These are phyloP conservation scores for Theobroma grandiflorum DNA, from an alignment of 441 rosid species.

Conservation along the genomic window DNA sequence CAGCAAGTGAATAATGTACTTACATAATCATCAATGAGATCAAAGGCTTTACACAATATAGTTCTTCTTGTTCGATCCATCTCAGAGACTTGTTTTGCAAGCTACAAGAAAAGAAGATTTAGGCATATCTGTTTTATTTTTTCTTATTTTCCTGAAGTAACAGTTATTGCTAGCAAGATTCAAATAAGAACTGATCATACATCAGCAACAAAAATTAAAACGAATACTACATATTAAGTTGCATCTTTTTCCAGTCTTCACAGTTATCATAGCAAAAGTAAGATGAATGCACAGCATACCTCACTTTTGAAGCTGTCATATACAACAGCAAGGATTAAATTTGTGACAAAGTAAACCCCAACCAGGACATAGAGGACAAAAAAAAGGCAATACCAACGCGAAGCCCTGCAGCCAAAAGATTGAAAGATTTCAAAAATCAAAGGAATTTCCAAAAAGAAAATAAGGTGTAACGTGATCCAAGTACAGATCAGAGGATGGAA, in stretches of 20 bases:
- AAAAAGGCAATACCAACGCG: slow-evolving; percentile 90
- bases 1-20: slow-evolving; percentile 41
- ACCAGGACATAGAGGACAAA: slow-evolving; percentile 83
- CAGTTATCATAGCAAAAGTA: slow-evolving; percentile 16
- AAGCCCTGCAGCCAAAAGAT: slow-evolving; percentile 61
- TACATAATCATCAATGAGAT: slow-evolving; percentile 78
- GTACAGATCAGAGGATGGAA: slow-evolving; percentile 8
- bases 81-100: slow-evolving; percentile 85
- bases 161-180: slow-evolving; percentile 6
- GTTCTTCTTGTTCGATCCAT: slow-evolving; percentile 76
- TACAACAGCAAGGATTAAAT: slow-evolving; percentile 97
- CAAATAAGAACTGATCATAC: slow-evolving; percentile 8
- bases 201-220: slow-evolving; percentile 17
- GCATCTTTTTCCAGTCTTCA: slow-evolving; percentile 14
- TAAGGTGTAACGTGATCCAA: slow-evolving; percentile 1
- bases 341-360: slow-evolving; percentile 97
- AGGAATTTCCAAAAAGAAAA: slow-evolving; percentile 2
- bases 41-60: slow-evolving; percentile 81
- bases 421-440: slow-evolving; percentile 27
- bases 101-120: slow-evolving; percentile 51
- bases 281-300: slow-evolving; percentile 51
- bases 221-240: slow-evolving; percentile 1
- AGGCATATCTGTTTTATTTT: slow-evolving; percentile 21
- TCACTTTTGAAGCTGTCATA: slow-evolving; percentile 95
- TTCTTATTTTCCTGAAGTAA: neutral